Evolutionary conservation across 768 basidiomycete genomes (phyloP), one percentile per base, ranked within the genome.

Genomic region (Russula griseocarnosa): DNA sequence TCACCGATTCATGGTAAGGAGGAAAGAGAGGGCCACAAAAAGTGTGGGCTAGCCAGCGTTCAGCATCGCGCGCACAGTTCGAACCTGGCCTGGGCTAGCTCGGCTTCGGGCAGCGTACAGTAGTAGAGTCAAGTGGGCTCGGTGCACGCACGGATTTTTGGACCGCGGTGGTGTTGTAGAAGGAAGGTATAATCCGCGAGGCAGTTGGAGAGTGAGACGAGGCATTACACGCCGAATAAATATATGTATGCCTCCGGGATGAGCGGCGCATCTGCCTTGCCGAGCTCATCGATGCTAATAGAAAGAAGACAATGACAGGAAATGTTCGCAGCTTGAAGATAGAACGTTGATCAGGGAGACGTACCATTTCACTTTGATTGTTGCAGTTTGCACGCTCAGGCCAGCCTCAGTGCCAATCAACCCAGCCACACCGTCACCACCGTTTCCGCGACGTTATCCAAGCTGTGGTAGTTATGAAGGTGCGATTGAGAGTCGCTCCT

Each of bases 181-280:
- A n/a, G n/a, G n/a, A n/a, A n/a, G n/a, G n/a, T 28, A 28, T 28
- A 28, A 2, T 5, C n/a, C 52, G 36, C 86, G 58, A 95, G 86
- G 1, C 94, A 94, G 69, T 94, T 92, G 65, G 89, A 92, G 3
- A 99, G 77, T 0, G 91, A 86, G 30, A 89, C 82, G 11, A 98
- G 80, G 70, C 89, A 94, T 70, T 98, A 94, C 0, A 97, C 82
- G 0, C 86, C 92, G 1, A 99, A 82, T 8, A 99, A 87, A 71
- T 95, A 96, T 66, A 96, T 83, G 73, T 98, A 98, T 3, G 90
- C 82, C 63, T 99, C 96, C 0, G 96, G 96, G 58, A 98, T 94
- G 0, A 85, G 80, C 0, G 97, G 97, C 0, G 94, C 86, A 69
- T 99, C 96, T 0, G 93, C 90, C 74, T 99, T 99, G 77, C 98